Conservation (phyloP, 495 filamentous ascomycete genomes). For the Hypoxylon lienhwacheense region DNA sequence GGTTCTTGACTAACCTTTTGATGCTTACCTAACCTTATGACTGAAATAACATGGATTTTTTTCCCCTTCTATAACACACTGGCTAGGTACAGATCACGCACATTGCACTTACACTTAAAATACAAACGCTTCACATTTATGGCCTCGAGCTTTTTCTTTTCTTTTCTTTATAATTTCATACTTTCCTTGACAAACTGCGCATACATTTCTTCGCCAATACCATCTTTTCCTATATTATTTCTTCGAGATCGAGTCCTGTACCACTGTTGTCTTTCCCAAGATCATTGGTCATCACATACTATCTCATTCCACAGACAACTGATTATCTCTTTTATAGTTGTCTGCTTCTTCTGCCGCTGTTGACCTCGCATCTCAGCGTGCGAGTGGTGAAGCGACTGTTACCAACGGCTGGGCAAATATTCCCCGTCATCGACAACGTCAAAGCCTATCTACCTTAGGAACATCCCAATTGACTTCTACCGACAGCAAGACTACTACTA, state of each 20-base stretch:
- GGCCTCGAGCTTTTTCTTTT: too few relatives aligned
- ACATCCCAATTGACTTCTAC: slow-evolving; percentile 41
- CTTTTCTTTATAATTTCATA: too few relatives aligned
- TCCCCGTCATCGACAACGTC: slow-evolving; percentile 77
- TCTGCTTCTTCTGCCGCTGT: slow-evolving; percentile 80
- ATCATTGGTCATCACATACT: neutral
- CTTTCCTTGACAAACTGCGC: too few relatives aligned
- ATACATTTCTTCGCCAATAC: too few relatives aligned
- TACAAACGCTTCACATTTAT: too few relatives aligned
- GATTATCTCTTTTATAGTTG: slow-evolving; percentile 50
- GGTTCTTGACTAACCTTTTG: too few relatives aligned
- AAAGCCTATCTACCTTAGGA: slow-evolving; percentile 72
- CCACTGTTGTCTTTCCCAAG: neutral
- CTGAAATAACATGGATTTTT: too few relatives aligned
- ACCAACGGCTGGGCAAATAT: slow-evolving; percentile 65
- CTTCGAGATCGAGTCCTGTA: neutral
- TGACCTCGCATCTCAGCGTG: slow-evolving; percentile 74
- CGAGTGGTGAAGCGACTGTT: slow-evolving; percentile 58
- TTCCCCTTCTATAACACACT: too few relatives aligned
- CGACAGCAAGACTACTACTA: slow-evolving; percentile 21
- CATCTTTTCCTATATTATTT: neutral
- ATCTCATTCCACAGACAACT: neutral
- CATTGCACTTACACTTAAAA: too few relatives aligned
- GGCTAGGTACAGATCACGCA: too few relatives aligned
- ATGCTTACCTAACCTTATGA: too few relatives aligned